Evolutionary conservation across 2,329 filamentous ascomycete species (phyloP), one percentile per base, ranked within the genome.

Genomic region (Clonostachys sp.): DNA sequence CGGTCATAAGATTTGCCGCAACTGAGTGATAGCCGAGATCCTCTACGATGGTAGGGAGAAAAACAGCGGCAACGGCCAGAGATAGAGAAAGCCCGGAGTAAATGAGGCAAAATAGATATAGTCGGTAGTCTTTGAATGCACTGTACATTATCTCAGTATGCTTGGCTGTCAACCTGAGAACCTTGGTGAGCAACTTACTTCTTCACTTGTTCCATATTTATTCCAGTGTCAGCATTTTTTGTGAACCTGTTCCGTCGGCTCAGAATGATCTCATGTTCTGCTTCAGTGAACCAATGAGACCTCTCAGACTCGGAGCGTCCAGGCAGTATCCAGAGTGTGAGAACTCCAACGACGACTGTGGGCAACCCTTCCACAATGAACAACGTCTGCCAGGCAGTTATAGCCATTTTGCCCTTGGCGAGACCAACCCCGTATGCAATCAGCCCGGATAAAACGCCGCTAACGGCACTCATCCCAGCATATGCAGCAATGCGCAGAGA

Each of bases 21-120:
- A 53, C 51, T 6, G 51, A 51, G 18, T 53, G 51, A 39, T 53
- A 53, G 12, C 51, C 51, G 9, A 53, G 46, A 35, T 53, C 51
- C 34, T 51, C 49, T 33, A 53, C 49, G 33, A 53, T 49, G 10
- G 51, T 53, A 5, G 51, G 51, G 3, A 53, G 45, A 39, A 53
- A 53, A 13, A 51, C 49, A 13, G 51, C 49, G 6, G 51, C 51
- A 17, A 53, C 51, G 6, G 51, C 51, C 2, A 53, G 44, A 5
- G 51, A 53, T 2, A 53, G 33, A 6, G 50, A 50, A 7, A 53
- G 50, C 5, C 48, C 50, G 10, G 51, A 53, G 38, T 53, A 52
- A 13, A 53, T 50, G 13, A 51, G 24, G 24, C 50, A 47, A 35
- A 52, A 53, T 9, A 52, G 50, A 14, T 51, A 53, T 5, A 53